phyloP scores from a whole-genome alignment of 2,329 filamentous ascomycete genomes.

The Grosmannia serpens region DNA sequence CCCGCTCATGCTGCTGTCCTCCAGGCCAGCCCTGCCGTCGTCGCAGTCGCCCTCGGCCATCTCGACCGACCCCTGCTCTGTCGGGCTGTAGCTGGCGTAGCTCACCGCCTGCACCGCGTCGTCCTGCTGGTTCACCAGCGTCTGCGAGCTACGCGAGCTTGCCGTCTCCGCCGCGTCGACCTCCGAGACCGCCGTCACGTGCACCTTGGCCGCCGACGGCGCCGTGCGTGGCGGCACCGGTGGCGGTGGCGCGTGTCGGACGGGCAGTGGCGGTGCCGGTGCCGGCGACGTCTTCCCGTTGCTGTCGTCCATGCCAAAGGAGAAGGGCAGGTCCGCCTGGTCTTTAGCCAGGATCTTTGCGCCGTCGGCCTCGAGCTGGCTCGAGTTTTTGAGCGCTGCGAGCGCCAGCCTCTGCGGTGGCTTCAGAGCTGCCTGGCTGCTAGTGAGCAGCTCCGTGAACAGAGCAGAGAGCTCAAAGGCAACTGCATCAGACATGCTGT shows the following conservation, averaged over 20 bases:
- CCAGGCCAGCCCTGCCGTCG: neutral
- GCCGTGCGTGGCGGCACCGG: slow-evolving; percentile 16
- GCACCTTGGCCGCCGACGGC: slow-evolving; percentile 13
- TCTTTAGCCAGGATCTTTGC: slow-evolving; percentile 6
- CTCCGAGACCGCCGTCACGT: slow-evolving; percentile 13
- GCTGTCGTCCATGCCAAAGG: slow-evolving; percentile 2
- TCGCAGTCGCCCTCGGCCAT: neutral
- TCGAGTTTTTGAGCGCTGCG: slow-evolving; percentile 49
- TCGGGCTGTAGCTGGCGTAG: slow-evolving; percentile 2
- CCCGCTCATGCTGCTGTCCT: neutral
- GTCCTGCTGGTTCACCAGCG: slow-evolving; percentile 34
- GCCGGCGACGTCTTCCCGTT: neutral
- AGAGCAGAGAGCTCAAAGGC: slow-evolving; percentile 60
- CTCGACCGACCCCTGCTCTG: neutral
- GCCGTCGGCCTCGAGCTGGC: slow-evolving; percentile 15
- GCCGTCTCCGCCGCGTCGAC: slow-evolving; percentile 26
- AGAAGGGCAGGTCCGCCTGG: slow-evolving; percentile 1
- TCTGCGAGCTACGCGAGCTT: slow-evolving; percentile 40
- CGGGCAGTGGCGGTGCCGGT: slow-evolving; percentile 34
- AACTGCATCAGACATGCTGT: slow-evolving; percentile 35
- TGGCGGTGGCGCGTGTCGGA: slow-evolving; percentile 30
- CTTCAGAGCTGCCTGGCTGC: slow-evolving; percentile 48
- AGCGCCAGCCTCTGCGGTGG: slow-evolving; percentile 71
- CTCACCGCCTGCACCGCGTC: slow-evolving; percentile 22
- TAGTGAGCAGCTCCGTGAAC: slow-evolving; percentile 59